A percentile compares a stretch with the other conserved stretches of the same genome.
Conservation (phyloP, 2,329 filamentous ascomycete species). For the Furcasterigmium furcatum region DNA sequence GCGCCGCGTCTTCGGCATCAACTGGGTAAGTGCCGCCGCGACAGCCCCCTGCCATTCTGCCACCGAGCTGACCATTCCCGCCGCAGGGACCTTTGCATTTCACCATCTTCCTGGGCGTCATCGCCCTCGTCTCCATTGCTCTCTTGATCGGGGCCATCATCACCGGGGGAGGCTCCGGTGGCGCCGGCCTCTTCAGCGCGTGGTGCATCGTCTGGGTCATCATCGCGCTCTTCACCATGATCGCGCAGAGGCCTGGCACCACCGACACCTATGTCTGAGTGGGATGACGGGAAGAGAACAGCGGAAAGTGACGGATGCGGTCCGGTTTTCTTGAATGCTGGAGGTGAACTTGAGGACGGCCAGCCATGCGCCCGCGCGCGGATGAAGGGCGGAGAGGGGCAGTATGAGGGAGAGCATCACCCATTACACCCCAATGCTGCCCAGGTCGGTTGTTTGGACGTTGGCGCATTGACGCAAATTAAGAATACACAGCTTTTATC, state of each 20-base stretch:
- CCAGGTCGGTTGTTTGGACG: too few relatives aligned
- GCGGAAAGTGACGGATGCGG: too few relatives aligned
- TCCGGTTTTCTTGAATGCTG: too few relatives aligned
- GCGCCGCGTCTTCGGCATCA: not conserved
- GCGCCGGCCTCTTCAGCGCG: slow-evolving; percentile 48
- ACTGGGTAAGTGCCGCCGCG: not conserved
- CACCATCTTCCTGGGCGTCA: slow-evolving; percentile 20
- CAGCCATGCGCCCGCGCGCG: too few relatives aligned
- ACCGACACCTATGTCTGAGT: not conserved
- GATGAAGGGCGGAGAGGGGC: too few relatives aligned
- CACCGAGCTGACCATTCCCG: not conserved
- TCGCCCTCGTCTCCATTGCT: slow-evolving; percentile 36
- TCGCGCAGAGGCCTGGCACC: not conserved
- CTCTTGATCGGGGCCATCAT: slow-evolving; percentile 45
- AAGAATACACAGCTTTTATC: too few relatives aligned
- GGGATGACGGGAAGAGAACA: too few relatives aligned
- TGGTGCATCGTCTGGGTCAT: not conserved
- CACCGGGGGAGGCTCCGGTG: not conserved
- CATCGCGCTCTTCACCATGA: not conserved
- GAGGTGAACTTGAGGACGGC: too few relatives aligned
- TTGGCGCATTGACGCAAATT: too few relatives aligned
- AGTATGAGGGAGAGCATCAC: too few relatives aligned
- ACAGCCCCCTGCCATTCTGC: not conserved
- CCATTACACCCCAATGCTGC: too few relatives aligned
- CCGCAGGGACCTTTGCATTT: slow-evolving; percentile 8